These are phyloP conservation scores for Hygrophorus pudorinus DNA, from an alignment of 768 basidiomycete species.

Conservation along the genomic window DNA sequence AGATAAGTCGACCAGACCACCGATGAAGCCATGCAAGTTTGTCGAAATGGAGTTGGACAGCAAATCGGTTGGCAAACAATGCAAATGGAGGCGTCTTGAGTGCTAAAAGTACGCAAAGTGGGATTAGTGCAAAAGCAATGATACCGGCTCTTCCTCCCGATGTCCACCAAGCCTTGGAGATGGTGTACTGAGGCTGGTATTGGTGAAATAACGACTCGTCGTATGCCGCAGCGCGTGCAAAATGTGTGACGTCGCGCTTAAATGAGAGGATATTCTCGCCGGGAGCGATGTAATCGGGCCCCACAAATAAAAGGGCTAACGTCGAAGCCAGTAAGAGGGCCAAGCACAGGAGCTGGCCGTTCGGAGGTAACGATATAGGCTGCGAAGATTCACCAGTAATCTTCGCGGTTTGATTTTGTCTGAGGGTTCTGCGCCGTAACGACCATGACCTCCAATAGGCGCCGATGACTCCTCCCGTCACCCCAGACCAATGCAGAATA, in stretches of 20 bases:
- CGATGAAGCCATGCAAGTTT: constrained; percentile 64
- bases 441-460: constrained; percentile 52
- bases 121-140: constrained; percentile 64
- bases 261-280: constrained; percentile 19
- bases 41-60: constrained; percentile 63
- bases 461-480: constrained; percentile 29
- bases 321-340: constrained; percentile 31
- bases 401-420: constrained; percentile 31
- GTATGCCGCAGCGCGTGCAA: constrained; percentile 9
- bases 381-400: constrained; percentile 27
- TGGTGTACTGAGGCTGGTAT: constrained; percentile 45
- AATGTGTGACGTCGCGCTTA: constrained; percentile 1
- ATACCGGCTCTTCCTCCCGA: constrained; percentile 56
- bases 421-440: constrained; percentile 47
- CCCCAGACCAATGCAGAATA: constrained; percentile 32
- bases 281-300: constrained; percentile 65
- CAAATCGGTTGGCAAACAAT: constrained; percentile 51
- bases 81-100: constrained; percentile 68
- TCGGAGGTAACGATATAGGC: constrained; percentile 44
- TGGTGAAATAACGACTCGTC: constrained; percentile 25
- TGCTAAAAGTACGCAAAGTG: constrained; percentile 59
- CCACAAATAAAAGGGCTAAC: constrained; percentile 39
- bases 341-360: constrained; percentile 50
- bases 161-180: constrained; percentile 64
- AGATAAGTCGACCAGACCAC: constrained; percentile 63